Conservation (phyloP, 306 rosid species). For the Rosa multiflora region DNA sequence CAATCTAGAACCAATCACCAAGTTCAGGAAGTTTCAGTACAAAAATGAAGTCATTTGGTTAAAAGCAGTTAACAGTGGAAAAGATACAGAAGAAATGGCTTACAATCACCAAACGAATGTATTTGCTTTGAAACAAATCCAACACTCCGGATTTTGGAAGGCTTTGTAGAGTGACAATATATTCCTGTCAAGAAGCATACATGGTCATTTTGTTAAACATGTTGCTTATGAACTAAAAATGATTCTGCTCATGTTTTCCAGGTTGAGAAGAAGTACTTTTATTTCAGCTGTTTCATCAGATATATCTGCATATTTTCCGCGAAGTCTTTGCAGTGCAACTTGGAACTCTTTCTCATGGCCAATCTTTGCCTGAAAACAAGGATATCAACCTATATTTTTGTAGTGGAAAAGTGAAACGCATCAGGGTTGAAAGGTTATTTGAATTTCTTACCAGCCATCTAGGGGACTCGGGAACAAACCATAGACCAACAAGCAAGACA, state of each 20-base stretch:
- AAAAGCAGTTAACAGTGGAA: not conserved
- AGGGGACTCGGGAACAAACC: slow-evolving; percentile 46
- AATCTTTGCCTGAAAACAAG: slow-evolving; percentile 40
- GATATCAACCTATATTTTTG: not conserved
- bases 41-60: slow-evolving; percentile 11
- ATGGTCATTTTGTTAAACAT: slow-evolving; percentile 9
- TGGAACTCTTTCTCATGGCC: slow-evolving; percentile 42
- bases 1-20: slow-evolving; percentile 32
- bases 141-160: slow-evolving; percentile 33
- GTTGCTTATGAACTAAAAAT: slow-evolving; percentile 8
- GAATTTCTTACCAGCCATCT: slow-evolving; percentile 47
- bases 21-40: slow-evolving; percentile 1
- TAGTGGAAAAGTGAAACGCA: not conserved
- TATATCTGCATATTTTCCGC: slow-evolving; percentile 41
- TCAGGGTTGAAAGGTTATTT: not conserved
- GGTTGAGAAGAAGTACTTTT: slow-evolving; percentile 24
- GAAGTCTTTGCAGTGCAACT: slow-evolving; percentile 34
- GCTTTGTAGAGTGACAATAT: slow-evolving; percentile 27
- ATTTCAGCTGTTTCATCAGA: slow-evolving; percentile 29
- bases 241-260: not conserved
- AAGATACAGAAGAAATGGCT: slow-evolving; percentile 1
- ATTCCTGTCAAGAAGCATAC: slow-evolving; percentile 24
- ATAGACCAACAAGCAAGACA: slow-evolving; percentile 42
- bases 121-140: slow-evolving; percentile 36
- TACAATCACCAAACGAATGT: slow-evolving; percentile 35